Evolutionary conservation across 2,329 filamentous ascomycete species (phyloP).

Genomic region (Raffaelea arxii): DNA sequence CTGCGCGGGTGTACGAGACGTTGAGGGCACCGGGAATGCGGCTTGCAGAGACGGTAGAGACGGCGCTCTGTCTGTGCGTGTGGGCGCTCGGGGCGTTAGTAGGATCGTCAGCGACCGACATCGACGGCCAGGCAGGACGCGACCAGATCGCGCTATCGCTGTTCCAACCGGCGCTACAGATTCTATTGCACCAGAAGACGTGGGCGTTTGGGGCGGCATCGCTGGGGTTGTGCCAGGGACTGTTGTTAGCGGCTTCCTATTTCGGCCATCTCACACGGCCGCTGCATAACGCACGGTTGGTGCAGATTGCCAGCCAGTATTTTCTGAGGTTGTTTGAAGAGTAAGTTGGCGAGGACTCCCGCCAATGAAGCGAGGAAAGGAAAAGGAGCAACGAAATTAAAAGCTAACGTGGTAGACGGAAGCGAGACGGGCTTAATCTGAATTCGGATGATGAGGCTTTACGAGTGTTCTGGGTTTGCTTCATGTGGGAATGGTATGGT

Average conservation of each 20-base stretch:
- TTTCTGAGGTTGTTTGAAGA: conserved; percentile 23
- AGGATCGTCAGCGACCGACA: not conserved
- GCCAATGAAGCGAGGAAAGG: too few relatives aligned
- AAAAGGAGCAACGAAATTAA: too few relatives aligned
- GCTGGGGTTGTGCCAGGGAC: conserved; percentile 22
- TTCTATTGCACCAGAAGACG: conserved; percentile 20
- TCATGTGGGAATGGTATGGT: conserved; percentile 65
- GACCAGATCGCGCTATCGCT: conserved; percentile 21
- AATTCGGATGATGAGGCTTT: conserved; percentile 34
- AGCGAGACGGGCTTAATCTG: not conserved
- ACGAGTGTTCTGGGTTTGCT: conserved; percentile 61
- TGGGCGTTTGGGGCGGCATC: conserved; percentile 21
- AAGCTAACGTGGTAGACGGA: too few relatives aligned
- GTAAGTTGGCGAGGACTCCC: too few relatives aligned
- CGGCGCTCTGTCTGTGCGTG: conserved; percentile 25
- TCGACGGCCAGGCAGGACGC: conserved; percentile 11
- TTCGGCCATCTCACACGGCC: conserved; percentile 26
- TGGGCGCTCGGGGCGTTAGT: conserved; percentile 23
- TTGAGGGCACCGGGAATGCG: too few relatives aligned
- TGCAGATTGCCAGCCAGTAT: conserved; percentile 20
- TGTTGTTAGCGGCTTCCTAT: conserved; percentile 26
- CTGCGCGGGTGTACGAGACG: conserved; percentile 16
- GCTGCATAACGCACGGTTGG: conserved; percentile 26
- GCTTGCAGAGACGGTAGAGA: conserved; percentile 15
- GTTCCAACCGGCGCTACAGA: conserved; percentile 24